Base-by-base conservation (phyloP, 139 green algal genomes). In the Closterium sp. region DNA sequence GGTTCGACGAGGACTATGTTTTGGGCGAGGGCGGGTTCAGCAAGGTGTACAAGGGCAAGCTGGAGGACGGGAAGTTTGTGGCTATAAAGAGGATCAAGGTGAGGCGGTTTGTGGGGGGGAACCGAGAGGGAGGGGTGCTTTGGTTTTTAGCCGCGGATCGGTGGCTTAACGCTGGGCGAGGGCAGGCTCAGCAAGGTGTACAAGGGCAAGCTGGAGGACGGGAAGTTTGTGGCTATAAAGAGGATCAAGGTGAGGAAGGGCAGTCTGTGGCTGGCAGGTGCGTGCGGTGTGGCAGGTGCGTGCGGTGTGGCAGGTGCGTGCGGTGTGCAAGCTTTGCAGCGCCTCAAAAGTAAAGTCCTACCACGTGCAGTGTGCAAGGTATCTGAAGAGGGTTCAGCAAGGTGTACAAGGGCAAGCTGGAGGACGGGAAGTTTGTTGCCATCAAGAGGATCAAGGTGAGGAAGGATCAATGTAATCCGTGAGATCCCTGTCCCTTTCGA, bases 71-170 rank as follows among this genome's bases (percentile, higher is more conserved):
- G 7, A 87, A 30, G 21, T n/a, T 84, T 4, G 91, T 96, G 9
- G 95, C 95, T 10, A 86, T 96, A 19, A 96, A 96, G 90, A 92
- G 93, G 1, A 90, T 96, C 38, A 93, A 95, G 89, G 89, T 91
- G 34, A 30, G 89, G n/a, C 64, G 32, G n/a, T n/a, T n/a, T n/a
- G n/a, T n/a, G n/a, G n/a, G n/a, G n/a, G n/a, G n/a, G n/a, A n/a
- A n/a, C n/a, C n/a, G n/a, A n/a, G n/a, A n/a, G n/a, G n/a, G n/a
- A n/a, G n/a, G n/a, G n/a, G n/a, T n/a, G n/a, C n/a, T n/a, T n/a
- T n/a, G n/a, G n/a, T n/a, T n/a, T n/a, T n/a, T n/a, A n/a, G n/a
- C n/a, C n/a, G n/a, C n/a, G n/a, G n/a, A n/a, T n/a, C n/a, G n/a
- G n/a, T n/a, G n/a, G n/a, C n/a, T n/a, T n/a, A n/a, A n/a, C n/a